These are phyloP conservation scores for Diaporthe nobilis DNA, from an alignment of 2,329 filamentous ascomycete genomes.

Conservation along the genomic window DNA sequence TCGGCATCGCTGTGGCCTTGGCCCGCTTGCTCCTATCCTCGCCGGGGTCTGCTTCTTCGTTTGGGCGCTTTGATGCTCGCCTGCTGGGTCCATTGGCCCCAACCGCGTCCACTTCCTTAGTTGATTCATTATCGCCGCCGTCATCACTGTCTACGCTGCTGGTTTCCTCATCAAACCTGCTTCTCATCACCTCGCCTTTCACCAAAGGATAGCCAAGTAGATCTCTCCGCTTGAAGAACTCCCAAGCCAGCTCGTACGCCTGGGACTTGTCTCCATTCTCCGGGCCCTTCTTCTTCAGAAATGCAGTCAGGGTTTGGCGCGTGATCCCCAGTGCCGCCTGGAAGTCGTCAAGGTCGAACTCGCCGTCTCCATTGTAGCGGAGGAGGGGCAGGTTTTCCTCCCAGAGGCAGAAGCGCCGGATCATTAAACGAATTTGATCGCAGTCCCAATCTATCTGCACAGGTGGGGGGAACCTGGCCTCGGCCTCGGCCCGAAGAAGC, in stretches of 20 bases:
- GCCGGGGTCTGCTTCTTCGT: background rate
- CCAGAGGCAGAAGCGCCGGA: slow-evolving; percentile 24
- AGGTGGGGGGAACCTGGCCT: too few relatives aligned
- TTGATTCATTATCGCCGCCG: background rate
- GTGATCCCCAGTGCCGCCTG: background rate
- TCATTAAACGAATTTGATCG: slow-evolving; percentile 29
- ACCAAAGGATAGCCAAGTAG: background rate
- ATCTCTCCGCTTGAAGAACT: slow-evolving; percentile 31
- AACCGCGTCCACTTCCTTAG: background rate
- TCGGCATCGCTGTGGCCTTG: background rate
- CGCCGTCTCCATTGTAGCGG: too few relatives aligned
- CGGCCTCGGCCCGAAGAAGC: too few relatives aligned
- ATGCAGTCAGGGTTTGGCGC: background rate
- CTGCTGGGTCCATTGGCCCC: background rate
- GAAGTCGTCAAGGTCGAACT: too few relatives aligned
- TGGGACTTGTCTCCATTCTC: background rate
- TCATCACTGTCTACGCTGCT: background rate
- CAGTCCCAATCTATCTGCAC: slow-evolving; percentile 13
- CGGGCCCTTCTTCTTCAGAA: slow-evolving; percentile 18
- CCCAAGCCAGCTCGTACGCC: slow-evolving; percentile 31
- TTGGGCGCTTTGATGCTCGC: background rate
- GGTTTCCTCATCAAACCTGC: background rate
- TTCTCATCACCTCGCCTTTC: background rate
- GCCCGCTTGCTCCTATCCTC: background rate
- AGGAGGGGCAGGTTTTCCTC: too few relatives aligned